A percentile compares a stretch with the other conserved stretches of the same genome.
These are phyloP conservation scores for Blastosporella zonata DNA, from an alignment of 1,284 basidiomycete genomes.

Conservation along the genomic window DNA sequence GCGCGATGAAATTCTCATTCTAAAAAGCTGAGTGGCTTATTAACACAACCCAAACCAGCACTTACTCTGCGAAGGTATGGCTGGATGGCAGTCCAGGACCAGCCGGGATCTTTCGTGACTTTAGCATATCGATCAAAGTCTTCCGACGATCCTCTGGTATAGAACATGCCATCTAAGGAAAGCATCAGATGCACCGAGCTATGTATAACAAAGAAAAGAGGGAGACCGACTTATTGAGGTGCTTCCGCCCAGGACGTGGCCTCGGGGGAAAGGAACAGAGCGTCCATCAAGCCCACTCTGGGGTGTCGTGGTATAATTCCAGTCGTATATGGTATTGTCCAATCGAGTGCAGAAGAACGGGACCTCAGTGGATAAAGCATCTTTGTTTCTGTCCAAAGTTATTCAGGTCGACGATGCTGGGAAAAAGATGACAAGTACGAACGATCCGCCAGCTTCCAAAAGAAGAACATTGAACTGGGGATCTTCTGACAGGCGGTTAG, in stretches of 20 bases:
- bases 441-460: conserved; percentile 19
- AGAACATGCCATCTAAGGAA: conserved; percentile 15
- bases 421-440: neutral
- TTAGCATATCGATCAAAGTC: conserved; percentile 19
- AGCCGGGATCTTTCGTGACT: conserved; percentile 15
- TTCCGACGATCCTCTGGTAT: conserved; percentile 17
- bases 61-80: conserved; percentile 15
- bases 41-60: too few relatives aligned
- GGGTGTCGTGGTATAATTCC: conserved; percentile 19
- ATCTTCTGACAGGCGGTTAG: conserved; percentile 19
- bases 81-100: conserved; percentile 17
- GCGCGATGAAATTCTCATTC: conserved; percentile 14
- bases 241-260: conserved; percentile 20
- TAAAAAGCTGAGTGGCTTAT: neutral
- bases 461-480: conserved; percentile 12
- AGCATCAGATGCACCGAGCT: neutral
- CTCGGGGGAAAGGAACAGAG: conserved; percentile 17
- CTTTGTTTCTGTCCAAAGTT: conserved; percentile 9
- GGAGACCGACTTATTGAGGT: conserved; percentile 17
- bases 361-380: conserved; percentile 10
- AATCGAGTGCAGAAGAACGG: conserved; percentile 15
- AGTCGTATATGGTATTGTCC: conserved; percentile 15
- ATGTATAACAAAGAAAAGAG: neutral
- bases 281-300: conserved; percentile 19
- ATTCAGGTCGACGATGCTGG: neutral